phyloP scores from a whole-genome alignment of 1,284 basidiomycete genomes.

The Tilletiaria anomala region DNA sequence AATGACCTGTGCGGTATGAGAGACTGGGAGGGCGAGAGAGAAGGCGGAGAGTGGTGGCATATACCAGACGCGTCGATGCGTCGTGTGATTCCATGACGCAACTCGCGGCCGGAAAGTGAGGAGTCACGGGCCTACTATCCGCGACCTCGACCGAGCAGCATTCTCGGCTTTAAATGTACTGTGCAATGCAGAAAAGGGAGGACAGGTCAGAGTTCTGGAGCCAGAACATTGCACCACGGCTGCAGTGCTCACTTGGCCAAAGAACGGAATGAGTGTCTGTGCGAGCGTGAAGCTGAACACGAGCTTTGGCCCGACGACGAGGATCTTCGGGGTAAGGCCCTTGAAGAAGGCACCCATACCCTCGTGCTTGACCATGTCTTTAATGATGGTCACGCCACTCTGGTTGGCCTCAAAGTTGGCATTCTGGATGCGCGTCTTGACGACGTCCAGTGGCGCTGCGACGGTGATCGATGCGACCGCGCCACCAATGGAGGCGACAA shows the following conservation, averaged over 20 bases:
- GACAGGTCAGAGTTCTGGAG: too few relatives aligned
- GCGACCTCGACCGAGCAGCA: too few relatives aligned
- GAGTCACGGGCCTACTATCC: too few relatives aligned
- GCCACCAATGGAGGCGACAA: slow-evolving; percentile 68
- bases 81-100: too few relatives aligned
- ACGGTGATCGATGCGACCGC: slow-evolving; percentile 90
- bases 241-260: slow-evolving; percentile 55
- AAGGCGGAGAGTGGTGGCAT: too few relatives aligned
- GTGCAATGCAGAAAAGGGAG: too few relatives aligned
- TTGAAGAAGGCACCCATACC: slow-evolving; percentile 84
- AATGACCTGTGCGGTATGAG: too few relatives aligned
- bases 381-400: slow-evolving; percentile 68
- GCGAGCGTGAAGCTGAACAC: slow-evolving; percentile 97
- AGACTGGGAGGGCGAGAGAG: too few relatives aligned
- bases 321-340: slow-evolving; percentile 63
- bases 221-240: too few relatives aligned
- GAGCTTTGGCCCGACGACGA: slow-evolving; percentile 93
- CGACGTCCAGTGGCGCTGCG: slow-evolving; percentile 84
- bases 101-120: too few relatives aligned
- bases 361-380: slow-evolving; percentile 76
- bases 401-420: slow-evolving; percentile 87
- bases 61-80: too few relatives aligned
- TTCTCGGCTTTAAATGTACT: too few relatives aligned
- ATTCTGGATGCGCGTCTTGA: slow-evolving; percentile 82
- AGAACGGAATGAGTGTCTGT: slow-evolving; percentile 85